Evolutionary conservation across 2,329 filamentous ascomycete genomes (phyloP).

Genomic region (Ascomycota sp.): DNA sequence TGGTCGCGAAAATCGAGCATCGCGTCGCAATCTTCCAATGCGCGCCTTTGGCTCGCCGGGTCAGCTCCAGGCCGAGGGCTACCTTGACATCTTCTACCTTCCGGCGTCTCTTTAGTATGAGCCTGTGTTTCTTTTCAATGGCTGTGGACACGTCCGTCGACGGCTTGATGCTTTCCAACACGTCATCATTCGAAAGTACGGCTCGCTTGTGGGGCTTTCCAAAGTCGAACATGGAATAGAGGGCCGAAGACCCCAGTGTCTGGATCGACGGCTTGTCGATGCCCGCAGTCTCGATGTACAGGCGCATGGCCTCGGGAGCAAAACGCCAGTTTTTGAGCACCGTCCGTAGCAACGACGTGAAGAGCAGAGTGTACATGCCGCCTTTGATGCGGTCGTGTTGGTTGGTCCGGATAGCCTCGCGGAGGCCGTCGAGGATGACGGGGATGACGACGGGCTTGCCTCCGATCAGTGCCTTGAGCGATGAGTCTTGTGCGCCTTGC

Average conservation of each 20-base stretch:
- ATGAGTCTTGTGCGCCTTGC: conserved; percentile 80
- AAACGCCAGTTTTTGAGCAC: conserved; percentile 87
- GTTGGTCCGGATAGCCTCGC: conserved; percentile 54
- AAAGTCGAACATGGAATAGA: conserved; percentile 81
- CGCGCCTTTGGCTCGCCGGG: conserved; percentile 53
- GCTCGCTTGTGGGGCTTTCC: conserved; percentile 73
- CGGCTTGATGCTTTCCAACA: conserved; percentile 54
- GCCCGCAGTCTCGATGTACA: conserved; percentile 75
- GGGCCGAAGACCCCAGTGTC: conserved; percentile 58
- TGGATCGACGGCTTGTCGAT: conserved; percentile 93
- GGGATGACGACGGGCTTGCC: conserved; percentile 79
- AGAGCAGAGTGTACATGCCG: conserved; percentile 74
- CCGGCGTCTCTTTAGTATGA: conserved; percentile 53
- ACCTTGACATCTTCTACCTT: conserved; percentile 72
- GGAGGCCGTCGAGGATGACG: conserved; percentile 59
- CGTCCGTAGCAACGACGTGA: conserved; percentile 74
- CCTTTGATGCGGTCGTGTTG: conserved; percentile 91
- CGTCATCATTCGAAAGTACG: conserved; percentile 55
- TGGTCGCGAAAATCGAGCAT: conserved; percentile 77
- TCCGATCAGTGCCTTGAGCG: conserved; percentile 76
- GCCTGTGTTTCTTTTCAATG: conserved; percentile 41
- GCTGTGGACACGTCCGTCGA: conserved; percentile 37
- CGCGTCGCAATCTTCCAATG: conserved; percentile 95
- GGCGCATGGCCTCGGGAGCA: conserved; percentile 68
- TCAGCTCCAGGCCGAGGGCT: conserved; percentile 60